Percentiles rank a stretch among this genome's conserved stretches.
phyloP scores from a whole-genome alignment of 2,329 filamentous ascomycete species.

The Aspergillus cejpii region DNA sequence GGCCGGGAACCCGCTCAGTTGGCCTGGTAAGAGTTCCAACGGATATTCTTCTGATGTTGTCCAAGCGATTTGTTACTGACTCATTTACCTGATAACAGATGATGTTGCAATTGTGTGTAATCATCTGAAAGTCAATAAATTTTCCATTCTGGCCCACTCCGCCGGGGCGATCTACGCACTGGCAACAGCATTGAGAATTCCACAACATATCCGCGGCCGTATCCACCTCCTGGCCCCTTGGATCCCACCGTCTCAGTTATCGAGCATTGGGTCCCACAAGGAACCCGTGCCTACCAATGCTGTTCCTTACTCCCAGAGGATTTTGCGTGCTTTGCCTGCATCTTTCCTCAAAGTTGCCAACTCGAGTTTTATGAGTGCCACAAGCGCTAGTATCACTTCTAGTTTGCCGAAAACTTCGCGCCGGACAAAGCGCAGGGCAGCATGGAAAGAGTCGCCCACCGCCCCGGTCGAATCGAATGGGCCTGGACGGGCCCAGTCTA shows the following conservation, averaged over 20 bases:
- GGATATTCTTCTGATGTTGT: no score
- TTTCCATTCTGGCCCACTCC: constrained; percentile 92
- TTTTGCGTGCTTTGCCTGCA: constrained; percentile 81
- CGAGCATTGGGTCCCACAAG: constrained; percentile 65
- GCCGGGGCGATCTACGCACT: constrained; percentile 97
- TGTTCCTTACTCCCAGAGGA: constrained; percentile 83
- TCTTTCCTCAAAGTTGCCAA: constrained; percentile 91
- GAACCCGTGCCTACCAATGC: constrained; percentile 73
- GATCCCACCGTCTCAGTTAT: constrained; percentile 95
- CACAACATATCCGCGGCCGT: constrained; percentile 86
- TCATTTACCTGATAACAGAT: constrained; percentile 37
- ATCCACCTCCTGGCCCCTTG: constrained; percentile 84
- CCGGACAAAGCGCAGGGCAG: constrained; percentile 53
- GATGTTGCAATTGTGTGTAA: constrained; percentile 95
- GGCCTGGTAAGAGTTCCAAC: constrained; percentile 64
- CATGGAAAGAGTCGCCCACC: constrained; percentile 32
- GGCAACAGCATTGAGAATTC: constrained; percentile 89
- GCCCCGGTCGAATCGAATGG: constrained; percentile 46
- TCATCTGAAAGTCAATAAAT: constrained; percentile 83
- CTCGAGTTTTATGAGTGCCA: constrained; percentile 88
- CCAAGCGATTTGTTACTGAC: no score
- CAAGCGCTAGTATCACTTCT: constrained; percentile 75
- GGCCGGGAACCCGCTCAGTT: constrained; percentile 78
- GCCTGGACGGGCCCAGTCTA: constrained; percentile 10
- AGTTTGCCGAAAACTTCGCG: constrained; percentile 63